A percentile compares a stretch with the other conserved stretches of the same genome.
Conservation (phyloP, 1,284 basidiomycete species). For the Tetrapyrgos nigripes region DNA sequence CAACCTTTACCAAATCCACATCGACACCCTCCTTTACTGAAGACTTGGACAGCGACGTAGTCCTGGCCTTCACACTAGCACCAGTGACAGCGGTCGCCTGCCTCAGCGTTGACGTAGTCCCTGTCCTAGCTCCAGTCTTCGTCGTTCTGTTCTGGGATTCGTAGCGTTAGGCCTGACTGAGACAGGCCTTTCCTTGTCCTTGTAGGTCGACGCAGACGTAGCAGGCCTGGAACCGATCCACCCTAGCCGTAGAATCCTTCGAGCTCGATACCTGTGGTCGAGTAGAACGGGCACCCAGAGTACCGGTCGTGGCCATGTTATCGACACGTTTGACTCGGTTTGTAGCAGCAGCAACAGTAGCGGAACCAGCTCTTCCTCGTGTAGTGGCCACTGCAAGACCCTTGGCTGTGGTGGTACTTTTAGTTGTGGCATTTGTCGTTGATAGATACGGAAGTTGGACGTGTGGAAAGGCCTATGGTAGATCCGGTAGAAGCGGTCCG, state of each 20-base stretch:
- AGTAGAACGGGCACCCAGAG: not conserved
- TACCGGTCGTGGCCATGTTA: not conserved
- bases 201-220: constrained; percentile 5
- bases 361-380: not conserved
- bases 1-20: not conserved
- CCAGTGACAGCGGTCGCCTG: not conserved
- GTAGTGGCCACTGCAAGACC: not conserved
- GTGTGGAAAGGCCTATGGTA: not conserved
- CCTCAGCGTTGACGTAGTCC: not conserved
- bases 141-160: not conserved
- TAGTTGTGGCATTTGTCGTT: not conserved
- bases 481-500: not conserved
- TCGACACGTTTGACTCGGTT: not conserved
- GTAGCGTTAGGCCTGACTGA: not conserved
- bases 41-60: not conserved
- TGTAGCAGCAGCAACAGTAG: not conserved
- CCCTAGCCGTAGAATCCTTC: not conserved
- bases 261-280: not conserved
- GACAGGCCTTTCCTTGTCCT: too few relatives aligned
- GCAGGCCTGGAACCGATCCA: constrained; percentile 3
- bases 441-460: not conserved
- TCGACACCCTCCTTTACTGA: not conserved
- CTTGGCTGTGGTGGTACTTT: not conserved
- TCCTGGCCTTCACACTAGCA: not conserved
- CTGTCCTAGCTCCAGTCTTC: not conserved